Evolutionary conservation across 208 protist genomes (phyloP).

Genomic region (Leishmania braziliensis): DNA sequence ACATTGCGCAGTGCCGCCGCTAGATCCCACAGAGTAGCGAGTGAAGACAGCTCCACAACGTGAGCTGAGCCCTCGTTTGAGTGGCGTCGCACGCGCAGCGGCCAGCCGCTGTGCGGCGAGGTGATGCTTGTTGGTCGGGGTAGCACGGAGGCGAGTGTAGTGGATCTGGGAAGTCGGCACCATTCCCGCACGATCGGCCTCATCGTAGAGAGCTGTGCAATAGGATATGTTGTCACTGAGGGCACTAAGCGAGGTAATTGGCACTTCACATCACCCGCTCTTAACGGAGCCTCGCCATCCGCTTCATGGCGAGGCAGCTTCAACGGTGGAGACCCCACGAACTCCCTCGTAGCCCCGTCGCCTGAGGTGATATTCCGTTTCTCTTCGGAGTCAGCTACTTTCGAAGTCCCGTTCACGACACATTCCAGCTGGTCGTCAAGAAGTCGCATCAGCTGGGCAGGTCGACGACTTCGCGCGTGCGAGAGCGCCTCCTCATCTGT

Average conservation of each 20-base stretch:
- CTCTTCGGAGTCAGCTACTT: not conserved
- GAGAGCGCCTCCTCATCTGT: slow-evolving; percentile 3
- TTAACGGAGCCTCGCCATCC: not conserved
- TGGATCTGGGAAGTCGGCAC: slow-evolving; percentile 14
- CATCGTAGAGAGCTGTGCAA: slow-evolving; percentile 9
- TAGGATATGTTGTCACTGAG: not conserved
- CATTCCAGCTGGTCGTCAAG: slow-evolving; percentile 13
- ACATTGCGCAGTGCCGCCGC: slow-evolving; percentile 19
- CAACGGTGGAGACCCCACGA: not conserved
- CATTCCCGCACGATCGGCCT: slow-evolving; percentile 15
- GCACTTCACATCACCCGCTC: not conserved
- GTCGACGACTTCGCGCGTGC: slow-evolving; percentile 4
- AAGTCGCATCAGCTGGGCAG: slow-evolving; percentile 22
- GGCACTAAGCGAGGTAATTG: not conserved
- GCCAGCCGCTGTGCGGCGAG: slow-evolving; percentile 9
- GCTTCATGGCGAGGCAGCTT: not conserved
- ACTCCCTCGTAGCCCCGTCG: not conserved
- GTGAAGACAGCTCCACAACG: slow-evolving; percentile 8
- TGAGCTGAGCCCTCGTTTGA: not conserved
- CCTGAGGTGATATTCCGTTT: not conserved
- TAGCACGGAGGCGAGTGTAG: slow-evolving; percentile 21
- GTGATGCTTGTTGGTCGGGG: not conserved
- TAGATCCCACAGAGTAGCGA: slow-evolving; percentile 21
- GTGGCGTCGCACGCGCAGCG: slow-evolving; percentile 11
- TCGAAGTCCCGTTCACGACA: not conserved